Percentiles rank a stretch among this genome's conserved stretches.
Conservation (phyloP, 2,329 filamentous ascomycete genomes). For the Cladosporium phlei region DNA sequence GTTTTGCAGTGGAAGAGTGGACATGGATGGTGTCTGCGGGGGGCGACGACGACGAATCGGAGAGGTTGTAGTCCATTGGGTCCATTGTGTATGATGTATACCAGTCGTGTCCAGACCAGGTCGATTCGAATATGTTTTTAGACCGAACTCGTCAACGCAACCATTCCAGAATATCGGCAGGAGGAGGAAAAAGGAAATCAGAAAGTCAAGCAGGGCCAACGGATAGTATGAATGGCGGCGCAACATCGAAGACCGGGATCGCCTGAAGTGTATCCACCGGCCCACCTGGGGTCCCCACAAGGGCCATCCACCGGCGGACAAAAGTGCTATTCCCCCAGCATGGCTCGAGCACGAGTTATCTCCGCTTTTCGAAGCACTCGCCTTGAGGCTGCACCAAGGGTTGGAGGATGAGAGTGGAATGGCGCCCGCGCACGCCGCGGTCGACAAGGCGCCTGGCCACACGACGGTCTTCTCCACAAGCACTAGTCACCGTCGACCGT, state of each 20-base stretch:
- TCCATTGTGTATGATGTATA: conserved; percentile 5
- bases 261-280: conserved; percentile 8
- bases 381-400: conserved; percentile 14
- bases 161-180: conserved; percentile 11
- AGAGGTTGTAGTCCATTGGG: conserved; percentile 17
- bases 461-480: conserved; percentile 9
- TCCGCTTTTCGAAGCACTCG: conserved; percentile 11
- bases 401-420: conserved; percentile 10
- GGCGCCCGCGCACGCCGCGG: conserved; percentile 11
- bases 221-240: conserved; percentile 9
- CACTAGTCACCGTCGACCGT: too few species aligned
- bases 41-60: conserved; percentile 29
- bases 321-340: conserved; percentile 10
- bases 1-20: conserved; percentile 38
- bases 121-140: neutral
- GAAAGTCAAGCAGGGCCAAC: conserved; percentile 12
- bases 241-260: conserved; percentile 10
- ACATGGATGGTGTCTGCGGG: conserved; percentile 22
- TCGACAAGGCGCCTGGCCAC: conserved; percentile 13
- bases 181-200: conserved; percentile 1
- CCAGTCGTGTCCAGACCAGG: conserved; percentile 1
- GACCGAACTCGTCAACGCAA: neutral
- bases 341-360: conserved; percentile 15
- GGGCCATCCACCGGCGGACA: conserved; percentile 3
- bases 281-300: conserved; percentile 11